Evolutionary conservation across 495 filamentous ascomycete species (phyloP).

Genomic region (Tuber calosporum): DNA sequence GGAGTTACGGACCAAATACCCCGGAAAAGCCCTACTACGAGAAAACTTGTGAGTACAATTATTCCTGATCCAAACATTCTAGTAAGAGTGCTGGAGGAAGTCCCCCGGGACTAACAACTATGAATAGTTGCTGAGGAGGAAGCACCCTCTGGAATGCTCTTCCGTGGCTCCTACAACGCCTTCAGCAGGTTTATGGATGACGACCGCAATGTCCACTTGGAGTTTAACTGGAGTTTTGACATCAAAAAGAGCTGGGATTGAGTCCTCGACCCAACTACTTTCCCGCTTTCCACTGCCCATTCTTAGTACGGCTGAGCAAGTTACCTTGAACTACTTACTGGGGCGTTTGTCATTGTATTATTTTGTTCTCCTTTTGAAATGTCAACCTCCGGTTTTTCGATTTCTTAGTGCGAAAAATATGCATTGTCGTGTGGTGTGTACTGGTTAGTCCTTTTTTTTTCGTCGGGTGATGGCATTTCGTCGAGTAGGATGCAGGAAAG

Average conservation of each 20-base stretch:
- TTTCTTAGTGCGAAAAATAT: slow-evolving; percentile 5
- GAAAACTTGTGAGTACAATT: slow-evolving; percentile 70
- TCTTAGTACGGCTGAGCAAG: slow-evolving; percentile 17
- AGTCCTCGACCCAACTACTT: slow-evolving; percentile 17
- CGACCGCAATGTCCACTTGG: slow-evolving; percentile 73
- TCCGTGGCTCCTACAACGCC: slow-evolving; percentile 78
- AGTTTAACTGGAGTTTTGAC: slow-evolving; percentile 90
- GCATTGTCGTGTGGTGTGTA: background rate
- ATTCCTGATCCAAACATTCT: background rate
- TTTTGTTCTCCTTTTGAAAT: slow-evolving; percentile 17
- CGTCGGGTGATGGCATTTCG: background rate
- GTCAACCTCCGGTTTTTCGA: slow-evolving; percentile 5
- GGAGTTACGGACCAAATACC: slow-evolving; percentile 85
- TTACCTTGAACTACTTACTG: slow-evolving; percentile 26
- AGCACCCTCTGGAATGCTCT: slow-evolving; percentile 81
- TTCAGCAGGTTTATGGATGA: slow-evolving; percentile 85
- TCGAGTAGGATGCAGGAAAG: background rate
- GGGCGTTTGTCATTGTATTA: slow-evolving; percentile 23
- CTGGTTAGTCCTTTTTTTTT: background rate
- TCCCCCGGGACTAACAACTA: background rate
- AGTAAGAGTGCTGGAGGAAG: background rate
- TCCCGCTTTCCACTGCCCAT: slow-evolving; percentile 4
- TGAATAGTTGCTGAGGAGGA: slow-evolving; percentile 73
- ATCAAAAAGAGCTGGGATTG: slow-evolving; percentile 88
- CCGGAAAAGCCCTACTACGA: slow-evolving; percentile 71